phyloP scores from a whole-genome alignment of 2,329 filamentous ascomycete species.

The Golovinomyces cichoracearum region DNA sequence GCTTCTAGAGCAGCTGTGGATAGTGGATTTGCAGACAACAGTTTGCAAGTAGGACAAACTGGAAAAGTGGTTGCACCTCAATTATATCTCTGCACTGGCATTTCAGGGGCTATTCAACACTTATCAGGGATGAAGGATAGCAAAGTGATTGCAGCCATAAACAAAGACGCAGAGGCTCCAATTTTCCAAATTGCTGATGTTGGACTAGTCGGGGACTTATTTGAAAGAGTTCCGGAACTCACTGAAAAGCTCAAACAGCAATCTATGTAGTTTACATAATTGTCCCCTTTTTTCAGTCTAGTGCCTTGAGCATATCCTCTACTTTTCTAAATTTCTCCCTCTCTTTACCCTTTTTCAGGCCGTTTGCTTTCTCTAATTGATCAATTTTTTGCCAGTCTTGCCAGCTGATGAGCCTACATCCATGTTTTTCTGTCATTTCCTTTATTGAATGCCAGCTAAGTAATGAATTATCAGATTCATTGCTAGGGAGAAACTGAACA shows the following conservation, averaged over 20 bases:
- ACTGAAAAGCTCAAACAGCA: slow-evolving; percentile 55
- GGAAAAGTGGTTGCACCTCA: slow-evolving; percentile 96
- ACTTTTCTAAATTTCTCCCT: slow-evolving; percentile 42
- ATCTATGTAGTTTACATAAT: slow-evolving; percentile 18
- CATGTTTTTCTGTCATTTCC: slow-evolving; percentile 27
- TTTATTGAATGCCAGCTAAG: slow-evolving; percentile 57
- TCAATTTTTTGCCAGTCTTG: slow-evolving; percentile 71
- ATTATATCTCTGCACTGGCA: slow-evolving; percentile 82
- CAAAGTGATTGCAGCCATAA: slow-evolving; percentile 97
- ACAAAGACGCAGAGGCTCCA: slow-evolving; percentile 89
- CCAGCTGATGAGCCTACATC: slow-evolving; percentile 47
- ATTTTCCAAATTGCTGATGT: slow-evolving; percentile 98
- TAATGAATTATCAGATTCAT: slow-evolving; percentile 3
- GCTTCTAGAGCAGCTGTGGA: slow-evolving; percentile 88
- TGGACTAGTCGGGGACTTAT: slow-evolving; percentile 80
- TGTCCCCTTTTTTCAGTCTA: slow-evolving; percentile 16
- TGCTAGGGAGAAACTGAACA: slow-evolving; percentile 19
- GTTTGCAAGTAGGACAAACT: slow-evolving; percentile 89
- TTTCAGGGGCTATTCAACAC: slow-evolving; percentile 94
- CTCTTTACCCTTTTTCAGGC: slow-evolving; percentile 42
- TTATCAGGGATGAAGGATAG: slow-evolving; percentile 98
- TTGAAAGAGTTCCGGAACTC: slow-evolving; percentile 83
- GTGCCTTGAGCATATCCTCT: slow-evolving; percentile 29
- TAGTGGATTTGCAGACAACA: slow-evolving; percentile 94
- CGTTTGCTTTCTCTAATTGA: slow-evolving; percentile 41